Evolutionary conservation across 2,329 filamentous ascomycete species (phyloP), one percentile per base, ranked within the genome.

Genomic region (Bipolaris victoriae): DNA sequence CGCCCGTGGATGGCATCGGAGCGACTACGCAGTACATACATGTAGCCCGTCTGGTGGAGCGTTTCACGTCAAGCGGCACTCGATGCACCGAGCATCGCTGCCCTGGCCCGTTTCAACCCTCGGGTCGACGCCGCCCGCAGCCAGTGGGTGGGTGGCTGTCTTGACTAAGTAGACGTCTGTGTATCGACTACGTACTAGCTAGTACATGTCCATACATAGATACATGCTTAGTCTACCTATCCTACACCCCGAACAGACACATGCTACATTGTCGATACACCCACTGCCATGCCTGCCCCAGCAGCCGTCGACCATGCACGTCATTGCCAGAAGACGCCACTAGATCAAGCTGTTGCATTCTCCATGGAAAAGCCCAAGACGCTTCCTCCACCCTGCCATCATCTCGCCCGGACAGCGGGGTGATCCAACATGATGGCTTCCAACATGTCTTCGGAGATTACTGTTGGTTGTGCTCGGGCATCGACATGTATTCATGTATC

Each of bases 381-480:
- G 5, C 15, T 7, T 7, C 4, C 7, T 13, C 26, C 26, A 29
- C 10, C 7, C 6, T 20, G 47, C 52, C 37, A 16, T 22, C 31
- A 22, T 22, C 47, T 48, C 35, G 47, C 33, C 22, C 33, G 39
- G 47, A 29, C 39, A 33, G 33, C 40, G 18, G 16, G 20, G 39
- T 47, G 52, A 37, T 20, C 39, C 29, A 37, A 24, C 20, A 11
- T n/a, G 3, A 20, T 29, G 20, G 41, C 26, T 3, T 22, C 33
- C 45, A 20, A 36, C 15, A 24, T n/a, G 44, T 33, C 40, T 45
- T 49, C 46, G 31, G 52, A 55, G 24, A 55, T 55, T 55, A 22
- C 29, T 64, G 58, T 43, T 55, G 51, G 39, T 71, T 95, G 90
- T 1, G 90, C 90, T 20, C 90, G 82, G 0, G 90, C 86, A 0